Base-by-base conservation (phyloP, 352 stramenopile species). In the Pythium aristosporum region DNA sequence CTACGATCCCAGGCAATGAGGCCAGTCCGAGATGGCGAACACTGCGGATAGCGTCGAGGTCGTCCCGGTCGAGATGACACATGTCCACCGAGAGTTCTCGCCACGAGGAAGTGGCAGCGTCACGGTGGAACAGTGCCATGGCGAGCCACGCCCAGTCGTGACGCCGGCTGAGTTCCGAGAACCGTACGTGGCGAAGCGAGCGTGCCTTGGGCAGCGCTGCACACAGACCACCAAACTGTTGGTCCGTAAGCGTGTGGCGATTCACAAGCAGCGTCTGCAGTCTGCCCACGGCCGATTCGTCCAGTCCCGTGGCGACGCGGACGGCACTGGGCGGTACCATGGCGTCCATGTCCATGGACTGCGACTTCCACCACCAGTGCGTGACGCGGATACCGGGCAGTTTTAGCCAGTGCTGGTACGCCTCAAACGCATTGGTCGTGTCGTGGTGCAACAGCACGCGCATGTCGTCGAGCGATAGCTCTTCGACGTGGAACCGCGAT, bases 391-490 rank as follows among this genome's bases (percentile, higher is more conserved):
- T 13, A 0, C 9, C 30, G 3, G 49, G 49, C 32, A 56, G n/a
- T 25, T 8, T 8, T 1, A 56, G 15, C 49, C 49, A 56, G 7
- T 43, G 28, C 10, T 36, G 28, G 32, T 43, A 43, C n/a, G 49
- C 34, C 34, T 39, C 34, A 7, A 39, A 21, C 13, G 49, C 20
- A 23, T 21, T 13, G 13, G 49, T 28, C 12, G 28, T 43, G 5
- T 56, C 49, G 25, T 42, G 28, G 25, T 42, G 28, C 10, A 43
- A 13, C 30, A 43, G 25, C 49, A 56, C 28, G 28, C 49, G 49
- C 49, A 56, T 56, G 49, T 56, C 49, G n/a, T 56, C 49, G 16
- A 56, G 32, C n/a, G 28, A 43, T 4, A 56, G 49, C 49, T 56
- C 49, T 44, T 56, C 30, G 16, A 56, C 13, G 15, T 56, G 28